A percentile compares a stretch with the other conserved stretches of the same genome.
Conservation (phyloP, 768 basidiomycete genomes). For the Mycena epipterygia region DNA sequence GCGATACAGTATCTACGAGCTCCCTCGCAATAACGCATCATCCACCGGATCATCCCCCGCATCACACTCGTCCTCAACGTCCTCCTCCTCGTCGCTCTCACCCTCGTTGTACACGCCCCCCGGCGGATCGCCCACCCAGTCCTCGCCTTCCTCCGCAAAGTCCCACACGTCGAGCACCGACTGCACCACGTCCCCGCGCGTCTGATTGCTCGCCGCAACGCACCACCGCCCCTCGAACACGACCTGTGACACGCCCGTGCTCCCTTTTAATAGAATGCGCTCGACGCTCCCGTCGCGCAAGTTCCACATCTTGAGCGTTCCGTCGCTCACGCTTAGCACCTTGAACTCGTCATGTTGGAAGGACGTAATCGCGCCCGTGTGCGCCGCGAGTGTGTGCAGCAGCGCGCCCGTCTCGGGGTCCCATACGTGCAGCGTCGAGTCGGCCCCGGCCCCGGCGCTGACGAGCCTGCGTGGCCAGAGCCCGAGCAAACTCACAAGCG, state of each 20-base stretch:
- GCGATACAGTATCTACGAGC: too few species aligned
- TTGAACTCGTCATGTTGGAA: slow-evolving; percentile 99
- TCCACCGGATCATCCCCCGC: too few species aligned
- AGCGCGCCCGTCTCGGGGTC: slow-evolving; percentile 88
- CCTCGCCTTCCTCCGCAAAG: slow-evolving; percentile 83
- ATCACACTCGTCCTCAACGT: slow-evolving; percentile 9
- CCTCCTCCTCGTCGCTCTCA: slow-evolving; percentile 63
- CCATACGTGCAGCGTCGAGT: slow-evolving; percentile 96
- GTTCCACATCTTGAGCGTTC: slow-evolving; percentile 99
- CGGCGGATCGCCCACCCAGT: slow-evolving; percentile 86
- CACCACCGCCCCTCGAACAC: slow-evolving; percentile 95
- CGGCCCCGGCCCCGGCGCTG: slow-evolving; percentile 96
- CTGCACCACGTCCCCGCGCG: slow-evolving; percentile 62
- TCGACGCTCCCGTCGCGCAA: slow-evolving; percentile 88
- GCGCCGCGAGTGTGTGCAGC: slow-evolving; percentile 86
- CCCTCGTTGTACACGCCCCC: slow-evolving; percentile 82
- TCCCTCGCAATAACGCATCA: too few species aligned
- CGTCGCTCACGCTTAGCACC: slow-evolving; percentile 95
- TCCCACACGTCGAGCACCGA: slow-evolving; percentile 94
- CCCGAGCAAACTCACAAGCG: slow-evolving; percentile 93
- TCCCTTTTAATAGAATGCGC: slow-evolving; percentile 89
- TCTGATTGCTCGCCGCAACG: slow-evolving; percentile 89
- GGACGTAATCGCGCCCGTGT: slow-evolving; percentile 98
- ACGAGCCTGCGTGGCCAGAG: slow-evolving; percentile 92
- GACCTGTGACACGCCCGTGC: slow-evolving; percentile 98